A percentile compares a stretch with the other conserved stretches of the same genome.
These are phyloP conservation scores for Penicillium fimorum DNA, from an alignment of 495 filamentous ascomycete genomes.

Conservation along the genomic window DNA sequence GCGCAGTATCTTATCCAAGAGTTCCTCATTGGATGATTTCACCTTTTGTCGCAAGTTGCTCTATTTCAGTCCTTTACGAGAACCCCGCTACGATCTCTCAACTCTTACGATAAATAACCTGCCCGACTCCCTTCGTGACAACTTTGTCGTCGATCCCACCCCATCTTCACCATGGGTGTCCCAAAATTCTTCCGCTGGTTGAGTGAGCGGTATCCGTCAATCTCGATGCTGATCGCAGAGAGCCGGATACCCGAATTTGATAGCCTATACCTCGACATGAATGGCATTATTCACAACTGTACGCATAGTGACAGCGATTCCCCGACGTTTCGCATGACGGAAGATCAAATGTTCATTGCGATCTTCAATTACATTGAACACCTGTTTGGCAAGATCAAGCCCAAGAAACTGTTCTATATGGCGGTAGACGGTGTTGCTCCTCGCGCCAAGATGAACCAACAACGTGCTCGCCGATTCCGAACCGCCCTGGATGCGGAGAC, in stretches of 20 bases:
- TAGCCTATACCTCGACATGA: slow-evolving; percentile 98
- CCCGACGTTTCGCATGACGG: slow-evolving; percentile 86
- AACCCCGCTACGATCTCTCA: slow-evolving; percentile 2
- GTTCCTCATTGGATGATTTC: slow-evolving; percentile 1
- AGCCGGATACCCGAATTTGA: slow-evolving; percentile 99
- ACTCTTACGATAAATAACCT: slow-evolving; percentile 6
- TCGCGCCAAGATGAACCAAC: slow-evolving; percentile 99
- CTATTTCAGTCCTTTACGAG: slow-evolving; percentile 7
- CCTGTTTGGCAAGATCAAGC: slow-evolving; percentile 97
- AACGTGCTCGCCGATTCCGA: slow-evolving; percentile 91
- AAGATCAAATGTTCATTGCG: slow-evolving; percentile 98
- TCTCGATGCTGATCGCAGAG: slow-evolving; percentile 97
- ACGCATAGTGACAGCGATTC: slow-evolving; percentile 94
- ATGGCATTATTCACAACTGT: slow-evolving; percentile 99
- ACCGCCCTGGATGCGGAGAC: slow-evolving; percentile 89
- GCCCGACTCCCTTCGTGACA: background rate
- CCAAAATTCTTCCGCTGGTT: slow-evolving; percentile 96
- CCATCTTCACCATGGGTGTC: slow-evolving; percentile 66
- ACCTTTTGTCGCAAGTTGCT: slow-evolving; percentile 8
- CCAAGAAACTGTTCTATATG: slow-evolving; percentile 98
- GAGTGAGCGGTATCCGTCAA: slow-evolving; percentile 97
- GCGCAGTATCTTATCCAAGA: background rate
- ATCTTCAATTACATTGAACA: slow-evolving; percentile 99
- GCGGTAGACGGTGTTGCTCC: slow-evolving; percentile 97
- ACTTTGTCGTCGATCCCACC: background rate